Evolutionary conservation across 1,284 basidiomycete species (phyloP).

Genomic region (Ustilago crameri): DNA sequence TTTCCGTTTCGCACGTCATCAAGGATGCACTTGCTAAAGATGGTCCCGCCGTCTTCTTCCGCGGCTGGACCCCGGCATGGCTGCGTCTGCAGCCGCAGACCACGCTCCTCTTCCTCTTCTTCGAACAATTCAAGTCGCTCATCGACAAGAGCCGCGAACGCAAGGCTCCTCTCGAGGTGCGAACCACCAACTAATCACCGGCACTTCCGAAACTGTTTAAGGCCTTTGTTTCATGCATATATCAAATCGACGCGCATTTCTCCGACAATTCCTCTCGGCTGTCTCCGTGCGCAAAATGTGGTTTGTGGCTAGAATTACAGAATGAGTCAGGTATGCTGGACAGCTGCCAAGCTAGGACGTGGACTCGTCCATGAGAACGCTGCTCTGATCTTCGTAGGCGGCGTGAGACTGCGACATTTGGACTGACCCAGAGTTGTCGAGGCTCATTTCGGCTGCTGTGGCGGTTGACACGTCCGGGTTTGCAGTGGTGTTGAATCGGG

Average conservation of each 20-base stretch:
- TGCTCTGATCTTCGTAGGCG: constrained; percentile 18
- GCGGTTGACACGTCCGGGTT: constrained; percentile 8
- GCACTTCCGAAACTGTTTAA: too few relatives aligned
- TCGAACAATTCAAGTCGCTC: constrained; percentile 60
- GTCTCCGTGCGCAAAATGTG: neutral
- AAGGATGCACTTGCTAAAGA: constrained; percentile 63
- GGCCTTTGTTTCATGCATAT: neutral
- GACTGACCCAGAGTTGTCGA: constrained; percentile 17
- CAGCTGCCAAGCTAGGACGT: constrained; percentile 8
- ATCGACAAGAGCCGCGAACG: constrained; percentile 50
- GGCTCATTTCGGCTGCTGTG: constrained; percentile 37
- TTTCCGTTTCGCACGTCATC: constrained; percentile 42
- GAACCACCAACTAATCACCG: constrained; percentile 15
- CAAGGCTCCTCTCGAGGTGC: constrained; percentile 11
- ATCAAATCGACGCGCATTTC: constrained; percentile 2
- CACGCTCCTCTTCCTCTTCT: constrained; percentile 63
- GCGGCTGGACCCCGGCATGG: constrained; percentile 73
- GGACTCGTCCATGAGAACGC: constrained; percentile 43
- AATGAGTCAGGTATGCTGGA: too few relatives aligned
- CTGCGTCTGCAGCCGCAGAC: constrained; percentile 66
- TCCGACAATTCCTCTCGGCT: neutral
- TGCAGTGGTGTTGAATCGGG: neutral
- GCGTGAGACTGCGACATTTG: constrained; percentile 1
- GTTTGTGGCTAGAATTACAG: neutral
- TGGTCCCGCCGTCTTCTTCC: constrained; percentile 72